Evolutionary conservation across 805 yeast genomes (phyloP).

Genomic region (Metschnikowia borealis): DNA sequence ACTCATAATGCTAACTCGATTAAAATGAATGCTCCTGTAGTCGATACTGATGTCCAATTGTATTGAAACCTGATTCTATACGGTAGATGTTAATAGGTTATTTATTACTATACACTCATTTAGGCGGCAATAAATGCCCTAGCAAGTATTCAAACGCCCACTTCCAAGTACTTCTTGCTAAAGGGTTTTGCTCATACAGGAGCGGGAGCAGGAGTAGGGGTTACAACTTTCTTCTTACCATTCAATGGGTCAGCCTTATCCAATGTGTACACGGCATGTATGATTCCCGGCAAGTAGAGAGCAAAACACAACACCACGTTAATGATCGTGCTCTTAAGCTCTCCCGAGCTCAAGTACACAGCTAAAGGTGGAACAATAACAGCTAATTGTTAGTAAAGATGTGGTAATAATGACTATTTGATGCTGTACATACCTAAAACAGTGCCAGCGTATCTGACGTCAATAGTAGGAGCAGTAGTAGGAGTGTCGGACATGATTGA

Average conservation of each 20-base stretch:
- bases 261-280: constrained; percentile 1
- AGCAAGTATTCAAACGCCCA: neutral
- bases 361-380: constrained; percentile 3
- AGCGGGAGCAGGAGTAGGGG: too few relatives aligned
- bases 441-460: constrained; percentile 4
- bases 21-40: too few relatives aligned
- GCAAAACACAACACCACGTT: constrained; percentile 2
- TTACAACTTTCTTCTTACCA: neutral
- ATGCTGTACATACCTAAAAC: neutral
- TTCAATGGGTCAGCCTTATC: neutral
- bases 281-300: constrained; percentile 2
- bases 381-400: neutral
- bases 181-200: too few relatives aligned
- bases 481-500: neutral
- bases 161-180: neutral
- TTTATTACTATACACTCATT: constrained; percentile 4
- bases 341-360: constrained; percentile 1
- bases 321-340: neutral
- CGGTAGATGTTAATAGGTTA: neutral
- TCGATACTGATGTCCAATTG: too few relatives aligned
- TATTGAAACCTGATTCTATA: neutral
- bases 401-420: neutral
- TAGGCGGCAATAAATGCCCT: neutral
- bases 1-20: too few relatives aligned
- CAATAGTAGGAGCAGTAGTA: neutral